phyloP scores from a whole-genome alignment of 345 rosid species.

The Mallotus nudiflorus region DNA sequence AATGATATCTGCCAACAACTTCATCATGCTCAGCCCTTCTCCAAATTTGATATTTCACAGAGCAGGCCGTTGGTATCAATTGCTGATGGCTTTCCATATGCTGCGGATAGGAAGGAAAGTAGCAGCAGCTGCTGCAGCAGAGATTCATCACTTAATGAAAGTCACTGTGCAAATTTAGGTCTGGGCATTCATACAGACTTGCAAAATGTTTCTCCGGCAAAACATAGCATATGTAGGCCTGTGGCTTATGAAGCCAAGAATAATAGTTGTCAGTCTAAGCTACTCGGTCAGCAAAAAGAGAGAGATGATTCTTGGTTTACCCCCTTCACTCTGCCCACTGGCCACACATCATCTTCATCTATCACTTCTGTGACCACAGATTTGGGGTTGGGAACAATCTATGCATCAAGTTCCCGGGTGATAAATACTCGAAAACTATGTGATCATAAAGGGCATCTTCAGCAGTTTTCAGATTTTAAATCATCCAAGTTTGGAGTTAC shows the following conservation, averaged over 20 bases:
- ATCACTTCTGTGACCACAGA: constrained; percentile 52
- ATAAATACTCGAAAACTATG: constrained; percentile 28
- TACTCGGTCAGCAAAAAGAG: constrained; percentile 18
- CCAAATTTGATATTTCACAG: constrained; percentile 33
- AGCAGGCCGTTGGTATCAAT: constrained; percentile 32
- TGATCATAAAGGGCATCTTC: constrained; percentile 27
- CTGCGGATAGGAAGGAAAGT: constrained; percentile 20
- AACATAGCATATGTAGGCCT: background rate
- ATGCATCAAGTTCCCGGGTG: constrained; percentile 40
- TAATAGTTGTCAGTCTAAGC: constrained; percentile 25
- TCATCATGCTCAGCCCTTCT: constrained; percentile 47
- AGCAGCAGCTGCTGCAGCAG: constrained; percentile 16
- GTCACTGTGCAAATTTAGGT: constrained; percentile 17
- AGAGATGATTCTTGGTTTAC: constrained; percentile 4
- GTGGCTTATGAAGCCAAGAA: constrained; percentile 23
- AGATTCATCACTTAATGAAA: constrained; percentile 17
- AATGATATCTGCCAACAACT: constrained; percentile 51
- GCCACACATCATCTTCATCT: constrained; percentile 24
- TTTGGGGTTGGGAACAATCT: constrained; percentile 54
- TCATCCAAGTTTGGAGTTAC: constrained; percentile 26
- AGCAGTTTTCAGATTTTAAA: constrained; percentile 21
- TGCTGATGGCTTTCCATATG: constrained; percentile 12
- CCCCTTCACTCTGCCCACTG: constrained; percentile 24
- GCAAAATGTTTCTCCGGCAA: constrained; percentile 13
- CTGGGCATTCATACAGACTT: constrained; percentile 6